phyloP scores from a whole-genome alignment of 2,329 filamentous ascomycete genomes.

The Botryosphaeria dothidea region DNA sequence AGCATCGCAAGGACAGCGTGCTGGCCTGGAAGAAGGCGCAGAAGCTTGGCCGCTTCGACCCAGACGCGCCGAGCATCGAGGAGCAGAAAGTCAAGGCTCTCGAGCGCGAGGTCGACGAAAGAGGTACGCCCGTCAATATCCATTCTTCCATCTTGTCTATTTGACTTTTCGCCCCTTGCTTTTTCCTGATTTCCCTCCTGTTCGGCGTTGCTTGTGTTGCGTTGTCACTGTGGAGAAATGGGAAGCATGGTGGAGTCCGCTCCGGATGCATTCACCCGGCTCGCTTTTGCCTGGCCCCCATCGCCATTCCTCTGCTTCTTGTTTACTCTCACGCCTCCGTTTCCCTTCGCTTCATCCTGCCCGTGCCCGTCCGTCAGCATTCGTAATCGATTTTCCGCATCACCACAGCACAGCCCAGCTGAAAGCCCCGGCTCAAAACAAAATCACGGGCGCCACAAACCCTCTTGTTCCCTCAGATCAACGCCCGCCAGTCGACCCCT shows the following conservation, averaged over 20 bases:
- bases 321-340: not conserved
- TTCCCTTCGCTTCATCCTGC: not conserved
- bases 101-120: constrained; percentile 67
- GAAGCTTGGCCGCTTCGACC: constrained; percentile 95
- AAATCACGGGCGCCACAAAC: constrained; percentile 7
- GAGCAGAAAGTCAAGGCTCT: constrained; percentile 70
- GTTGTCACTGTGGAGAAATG: not conserved
- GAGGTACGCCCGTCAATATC: constrained; percentile 46
- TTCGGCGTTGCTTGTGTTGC: not conserved
- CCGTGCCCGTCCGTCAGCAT: not conserved
- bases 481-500: no score
- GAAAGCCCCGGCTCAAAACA: not conserved
- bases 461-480: not conserved
- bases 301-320: not conserved
- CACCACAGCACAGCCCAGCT: not conserved
- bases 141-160: not conserved
- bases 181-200: not conserved
- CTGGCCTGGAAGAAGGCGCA: constrained; percentile 94
- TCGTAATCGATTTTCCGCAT: not conserved
- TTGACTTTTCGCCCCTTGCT: not conserved
- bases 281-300: not conserved
- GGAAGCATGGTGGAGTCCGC: not conserved
- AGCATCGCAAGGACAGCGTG: constrained; percentile 81
- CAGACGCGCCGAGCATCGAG: constrained; percentile 72
- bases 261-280: not conserved